Base-by-base conservation (phyloP, 371 early-diverging fungal genomes). In the Agmasoma carcini region DNA sequence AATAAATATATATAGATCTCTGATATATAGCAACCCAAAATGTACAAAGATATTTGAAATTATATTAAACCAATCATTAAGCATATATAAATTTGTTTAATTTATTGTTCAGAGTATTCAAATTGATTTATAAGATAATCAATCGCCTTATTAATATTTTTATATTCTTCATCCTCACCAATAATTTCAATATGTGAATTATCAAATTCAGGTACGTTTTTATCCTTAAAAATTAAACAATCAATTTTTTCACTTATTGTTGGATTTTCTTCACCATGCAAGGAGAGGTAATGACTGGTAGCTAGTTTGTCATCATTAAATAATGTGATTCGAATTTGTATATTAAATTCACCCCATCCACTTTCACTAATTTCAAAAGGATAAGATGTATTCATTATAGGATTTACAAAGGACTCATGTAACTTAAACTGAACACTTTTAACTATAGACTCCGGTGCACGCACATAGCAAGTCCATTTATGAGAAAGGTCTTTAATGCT, bases 311-410 rank as follows among this genome's bases (percentile, higher is more conserved):
- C 69, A 47, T 64, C 55, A 33, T 68, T 68, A 23, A 50, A 59
- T 19, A 64, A 29, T 15, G 51, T 29, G 41, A 95, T 80, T 70
- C 85, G 85, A 66, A 93, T 88, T 44, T 81, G 78, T 31, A 91
- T 83, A 43, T 88, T 90, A 69, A 95, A 95, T 75, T 95, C 92
- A 64, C 96, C 96, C 96, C 96, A 95, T 20, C 88, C 94, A 7
- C 86, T 86, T 70, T 92, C 91, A 40, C 78, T 77, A 12, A 90
- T 79, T 68, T 90, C 89, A 64, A 84, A 94, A 0, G 92, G 93
- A 12, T 82, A 81, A 33, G 81, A 78, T 48, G 84, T 84, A 82
- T 84, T 76, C 73, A 91, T 72, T 48, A 77, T 69, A 9, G 55
- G 55, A 64, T 83, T 82, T 0, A 80, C 79, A 75, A 90, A 95